phyloP scores from a whole-genome alignment of 1,139 yeast species.

The Candida sanyaensis region DNA sequence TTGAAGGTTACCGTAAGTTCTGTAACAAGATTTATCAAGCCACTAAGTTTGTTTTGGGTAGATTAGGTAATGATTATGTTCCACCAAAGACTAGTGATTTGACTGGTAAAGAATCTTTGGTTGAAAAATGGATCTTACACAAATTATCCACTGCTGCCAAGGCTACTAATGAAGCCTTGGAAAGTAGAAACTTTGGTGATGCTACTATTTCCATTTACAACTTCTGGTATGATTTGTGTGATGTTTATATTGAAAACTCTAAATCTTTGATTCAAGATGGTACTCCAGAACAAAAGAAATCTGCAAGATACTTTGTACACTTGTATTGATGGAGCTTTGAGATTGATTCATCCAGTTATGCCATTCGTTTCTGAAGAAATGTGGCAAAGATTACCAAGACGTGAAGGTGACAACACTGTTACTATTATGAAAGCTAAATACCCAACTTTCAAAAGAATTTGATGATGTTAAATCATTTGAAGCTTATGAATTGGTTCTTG shows the following conservation, averaged over 20 bases:
- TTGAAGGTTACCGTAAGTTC: constrained; percentile 98
- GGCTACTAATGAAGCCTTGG: constrained; percentile 65
- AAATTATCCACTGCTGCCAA: constrained; percentile 73
- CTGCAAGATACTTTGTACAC: constrained; percentile 96
- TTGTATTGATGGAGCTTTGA: constrained; percentile 88
- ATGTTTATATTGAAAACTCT: constrained; percentile 96
- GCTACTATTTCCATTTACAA: constrained; percentile 86
- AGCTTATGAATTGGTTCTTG: constrained; percentile 82
- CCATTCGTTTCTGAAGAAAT: constrained; percentile 95
- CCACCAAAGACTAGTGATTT: constrained; percentile 68
- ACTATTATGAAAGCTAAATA: constrained; percentile 81
- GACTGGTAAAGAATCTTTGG: constrained; percentile 85
- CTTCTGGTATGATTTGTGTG: constrained; percentile 97
- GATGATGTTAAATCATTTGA: constrained; percentile 64
- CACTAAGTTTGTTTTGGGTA: constrained; percentile 92
- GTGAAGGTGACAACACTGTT: constrained; percentile 63
- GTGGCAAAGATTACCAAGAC: constrained; percentile 98
- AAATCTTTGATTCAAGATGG: constrained; percentile 92
- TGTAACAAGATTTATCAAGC: constrained; percentile 99
- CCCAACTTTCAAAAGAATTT: constrained; percentile 68
- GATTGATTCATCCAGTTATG: constrained; percentile 96
- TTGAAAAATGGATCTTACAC: constrained; percentile 95
- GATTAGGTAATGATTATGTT: constrained; percentile 82
- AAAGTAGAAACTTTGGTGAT: constrained; percentile 84
- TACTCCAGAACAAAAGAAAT: constrained; percentile 74